A percentile compares a stretch with the other conserved stretches of the same genome.
phyloP scores from a whole-genome alignment of 805 yeast genomes.

The Yarrowia divulgata region DNA sequence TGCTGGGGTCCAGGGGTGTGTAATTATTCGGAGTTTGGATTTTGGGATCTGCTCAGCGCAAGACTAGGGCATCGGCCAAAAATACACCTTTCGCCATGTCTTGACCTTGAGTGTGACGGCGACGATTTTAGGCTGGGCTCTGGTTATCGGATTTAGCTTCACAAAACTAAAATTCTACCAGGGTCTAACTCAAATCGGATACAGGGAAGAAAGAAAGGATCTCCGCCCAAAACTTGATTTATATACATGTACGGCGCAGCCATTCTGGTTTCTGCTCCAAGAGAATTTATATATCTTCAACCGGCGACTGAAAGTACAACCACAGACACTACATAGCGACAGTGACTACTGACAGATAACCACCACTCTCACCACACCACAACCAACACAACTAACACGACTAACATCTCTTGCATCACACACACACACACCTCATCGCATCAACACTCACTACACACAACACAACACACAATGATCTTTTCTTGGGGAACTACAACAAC shows the following conservation, averaged over 20 bases:
- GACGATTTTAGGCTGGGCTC: too few species aligned
- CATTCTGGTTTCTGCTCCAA: background rate
- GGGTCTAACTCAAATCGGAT: slow-evolving; percentile 22
- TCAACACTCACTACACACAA: background rate
- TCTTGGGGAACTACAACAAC: slow-evolving; percentile 29
- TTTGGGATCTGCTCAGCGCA: background rate
- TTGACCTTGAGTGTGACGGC: background rate
- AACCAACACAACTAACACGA: background rate
- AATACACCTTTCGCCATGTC: slow-evolving; percentile 11
- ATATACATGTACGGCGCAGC: slow-evolving; percentile 32
- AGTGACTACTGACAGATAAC: background rate
- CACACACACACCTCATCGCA: slow-evolving; percentile 7
- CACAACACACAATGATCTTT: slow-evolving; percentile 23
- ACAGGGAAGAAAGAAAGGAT: slow-evolving; percentile 14
- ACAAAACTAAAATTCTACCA: background rate
- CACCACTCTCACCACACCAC: background rate
- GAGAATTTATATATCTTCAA: slow-evolving; percentile 11
- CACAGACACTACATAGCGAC: background rate
- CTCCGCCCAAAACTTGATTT: slow-evolving; percentile 25
- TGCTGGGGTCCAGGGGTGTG: background rate
- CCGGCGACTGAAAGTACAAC: background rate
- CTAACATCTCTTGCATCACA: background rate
- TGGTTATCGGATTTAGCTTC: background rate
- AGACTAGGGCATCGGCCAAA: background rate
- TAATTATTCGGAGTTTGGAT: slow-evolving; percentile 9